Conservation (phyloP, 2,329 filamentous ascomycete genomes). For the Hymenoscyphus repandus region DNA sequence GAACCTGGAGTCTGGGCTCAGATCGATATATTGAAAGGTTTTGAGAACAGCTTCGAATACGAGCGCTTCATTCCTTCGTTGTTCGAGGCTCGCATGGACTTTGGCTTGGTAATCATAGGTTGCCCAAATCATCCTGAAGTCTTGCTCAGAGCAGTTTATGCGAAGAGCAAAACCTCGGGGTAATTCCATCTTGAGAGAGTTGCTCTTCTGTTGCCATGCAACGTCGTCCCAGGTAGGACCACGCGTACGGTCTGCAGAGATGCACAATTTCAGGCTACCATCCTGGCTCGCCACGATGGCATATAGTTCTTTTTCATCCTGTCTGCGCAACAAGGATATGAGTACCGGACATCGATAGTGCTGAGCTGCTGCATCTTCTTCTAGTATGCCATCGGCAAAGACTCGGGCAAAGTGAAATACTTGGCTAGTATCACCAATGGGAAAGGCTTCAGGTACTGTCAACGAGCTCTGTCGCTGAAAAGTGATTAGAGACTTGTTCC, state of each 20-base stretch:
- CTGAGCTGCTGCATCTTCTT: constrained; percentile 66
- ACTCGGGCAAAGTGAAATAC: constrained; percentile 78
- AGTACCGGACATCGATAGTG: constrained; percentile 67
- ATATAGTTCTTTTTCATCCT: constrained; percentile 63
- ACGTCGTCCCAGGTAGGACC: constrained; percentile 79
- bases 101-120: constrained; percentile 82
- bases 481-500: constrained; percentile 24
- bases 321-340: constrained; percentile 67
- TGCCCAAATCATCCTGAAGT: constrained; percentile 73
- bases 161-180: constrained; percentile 71
- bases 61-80: constrained; percentile 62
- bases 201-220: constrained; percentile 66
- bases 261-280: constrained; percentile 66
- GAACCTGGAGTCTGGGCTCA: constrained; percentile 65
- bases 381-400: constrained; percentile 67
- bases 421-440: constrained; percentile 67
- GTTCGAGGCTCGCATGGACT: constrained; percentile 65
- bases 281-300: constrained; percentile 76
- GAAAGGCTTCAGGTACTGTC: constrained; percentile 60
- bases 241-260: constrained; percentile 62
- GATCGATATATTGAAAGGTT: constrained; percentile 77
- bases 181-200: constrained; percentile 62
- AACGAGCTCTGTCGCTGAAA: constrained; percentile 29
- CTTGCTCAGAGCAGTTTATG: constrained; percentile 66
- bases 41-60: constrained; percentile 65